Conservation (phyloP, 2,329 filamentous ascomycete species). For the Exophiala lecanii-corni region DNA sequence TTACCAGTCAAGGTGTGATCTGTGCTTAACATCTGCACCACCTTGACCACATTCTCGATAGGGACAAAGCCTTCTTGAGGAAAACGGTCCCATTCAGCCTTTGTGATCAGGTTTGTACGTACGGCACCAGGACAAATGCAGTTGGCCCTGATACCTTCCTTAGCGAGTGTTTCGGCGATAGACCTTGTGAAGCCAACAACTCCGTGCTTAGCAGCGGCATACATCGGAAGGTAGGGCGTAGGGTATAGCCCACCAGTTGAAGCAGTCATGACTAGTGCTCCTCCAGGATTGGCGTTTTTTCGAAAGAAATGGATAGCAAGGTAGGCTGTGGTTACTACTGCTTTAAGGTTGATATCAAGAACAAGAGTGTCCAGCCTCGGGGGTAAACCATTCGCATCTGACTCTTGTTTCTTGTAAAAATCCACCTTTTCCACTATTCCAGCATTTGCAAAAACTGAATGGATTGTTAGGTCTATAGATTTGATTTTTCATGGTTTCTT, state of each 20-base stretch:
- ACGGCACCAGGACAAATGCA: constrained; percentile 9
- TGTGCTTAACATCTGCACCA: constrained; percentile 16
- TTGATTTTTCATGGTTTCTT: no score
- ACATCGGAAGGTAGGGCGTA: constrained; percentile 33
- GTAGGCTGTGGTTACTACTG: constrained; percentile 46
- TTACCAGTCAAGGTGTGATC: constrained; percentile 5
- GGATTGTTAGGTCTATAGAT: no score
- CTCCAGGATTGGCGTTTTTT: constrained; percentile 41
- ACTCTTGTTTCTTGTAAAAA: neutral
- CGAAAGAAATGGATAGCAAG: constrained; percentile 52
- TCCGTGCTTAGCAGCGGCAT: constrained; percentile 38
- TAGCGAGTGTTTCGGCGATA: constrained; percentile 26
- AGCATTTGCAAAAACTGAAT: neutral
- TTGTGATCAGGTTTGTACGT: constrained; percentile 16
- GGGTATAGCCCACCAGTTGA: constrained; percentile 38
- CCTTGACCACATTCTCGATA: constrained; percentile 15
- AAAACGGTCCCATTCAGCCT: constrained; percentile 21
- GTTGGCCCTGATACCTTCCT: constrained; percentile 6
- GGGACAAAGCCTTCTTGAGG: constrained; percentile 19
- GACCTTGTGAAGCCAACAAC: constrained; percentile 39
- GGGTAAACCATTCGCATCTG: constrained; percentile 27
- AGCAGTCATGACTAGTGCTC: constrained; percentile 40
- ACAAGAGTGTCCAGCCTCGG: constrained; percentile 41
- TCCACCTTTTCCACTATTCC: neutral
- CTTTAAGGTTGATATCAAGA: constrained; percentile 49